Conservation (phyloP, 2,329 filamentous ascomycete species). For the Trichoderma semiorbis region DNA sequence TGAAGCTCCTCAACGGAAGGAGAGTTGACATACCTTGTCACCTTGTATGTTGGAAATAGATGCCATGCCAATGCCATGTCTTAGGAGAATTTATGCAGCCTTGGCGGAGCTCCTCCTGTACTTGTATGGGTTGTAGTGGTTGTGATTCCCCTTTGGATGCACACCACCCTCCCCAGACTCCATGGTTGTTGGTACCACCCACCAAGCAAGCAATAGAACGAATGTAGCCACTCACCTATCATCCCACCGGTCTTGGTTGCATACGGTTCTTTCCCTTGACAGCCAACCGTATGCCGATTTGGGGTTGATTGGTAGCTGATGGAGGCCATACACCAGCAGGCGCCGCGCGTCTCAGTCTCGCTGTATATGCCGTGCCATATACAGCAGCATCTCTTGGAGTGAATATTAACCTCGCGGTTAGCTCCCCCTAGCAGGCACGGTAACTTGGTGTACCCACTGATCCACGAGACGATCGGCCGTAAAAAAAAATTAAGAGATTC, state of each 20-base stretch:
- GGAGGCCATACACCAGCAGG: background rate
- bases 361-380: background rate
- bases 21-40: background rate
- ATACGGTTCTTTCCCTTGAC: background rate
- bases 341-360: background rate
- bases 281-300: background rate
- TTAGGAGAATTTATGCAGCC: slow-evolving; percentile 9
- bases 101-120: background rate
- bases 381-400: background rate
- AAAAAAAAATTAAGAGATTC: background rate
- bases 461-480: slow-evolving; percentile 5
- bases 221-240: background rate
- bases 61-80: background rate
- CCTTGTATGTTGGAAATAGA: background rate
- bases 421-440: background rate
- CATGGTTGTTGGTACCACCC: background rate
- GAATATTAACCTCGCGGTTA: slow-evolving; percentile 8
- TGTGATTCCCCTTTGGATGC: background rate
- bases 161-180: background rate
- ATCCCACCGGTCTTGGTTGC: background rate
- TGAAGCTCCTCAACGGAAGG: background rate
- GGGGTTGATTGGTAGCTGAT: background rate
- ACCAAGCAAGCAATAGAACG: background rate
- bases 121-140: background rate
- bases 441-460: slow-evolving; percentile 5